phyloP scores from a whole-genome alignment of 2,329 filamentous ascomycete species.

The Penicillium hordei region DNA sequence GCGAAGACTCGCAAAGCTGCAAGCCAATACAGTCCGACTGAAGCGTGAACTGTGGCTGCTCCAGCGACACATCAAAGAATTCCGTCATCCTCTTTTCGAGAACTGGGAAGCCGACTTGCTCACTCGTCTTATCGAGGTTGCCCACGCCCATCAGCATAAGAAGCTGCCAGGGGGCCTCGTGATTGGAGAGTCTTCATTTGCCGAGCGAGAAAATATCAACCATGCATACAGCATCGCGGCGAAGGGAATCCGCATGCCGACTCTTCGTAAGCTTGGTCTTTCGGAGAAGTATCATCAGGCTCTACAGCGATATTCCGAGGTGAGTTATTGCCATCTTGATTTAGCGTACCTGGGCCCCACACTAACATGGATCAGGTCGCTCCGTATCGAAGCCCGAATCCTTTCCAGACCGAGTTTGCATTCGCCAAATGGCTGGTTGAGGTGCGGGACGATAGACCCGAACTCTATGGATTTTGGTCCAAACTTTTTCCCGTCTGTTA shows the following conservation, averaged over 20 bases:
- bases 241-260: slow-evolving; percentile 24
- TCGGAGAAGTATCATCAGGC: slow-evolving; percentile 26
- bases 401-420: slow-evolving; percentile 28
- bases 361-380: slow-evolving; percentile 24
- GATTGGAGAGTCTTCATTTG: slow-evolving; percentile 16
- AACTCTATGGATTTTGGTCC: slow-evolving; percentile 33
- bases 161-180: slow-evolving; percentile 25
- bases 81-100: slow-evolving; percentile 29
- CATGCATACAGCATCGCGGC: slow-evolving; percentile 30
- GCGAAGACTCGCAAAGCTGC: slow-evolving; percentile 25
- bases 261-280: slow-evolving; percentile 30
- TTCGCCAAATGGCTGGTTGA: slow-evolving; percentile 37
- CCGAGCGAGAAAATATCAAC: slow-evolving; percentile 22
- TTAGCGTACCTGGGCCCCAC: not conserved
- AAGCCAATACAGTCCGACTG: slow-evolving; percentile 21
- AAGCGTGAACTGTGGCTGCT: slow-evolving; percentile 29
- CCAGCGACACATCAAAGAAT: slow-evolving; percentile 27
- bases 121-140: slow-evolving; percentile 36
- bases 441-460: slow-evolving; percentile 23
- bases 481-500: slow-evolving; percentile 37
- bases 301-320: slow-evolving; percentile 32
- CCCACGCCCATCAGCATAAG: slow-evolving; percentile 25
- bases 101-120: slow-evolving; percentile 40
- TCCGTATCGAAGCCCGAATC: slow-evolving; percentile 32
- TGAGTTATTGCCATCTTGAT: slow-evolving; percentile 14